These are phyloP conservation scores for Lactifluus rugatus DNA, from an alignment of 768 basidiomycete genomes.

Conservation along the genomic window DNA sequence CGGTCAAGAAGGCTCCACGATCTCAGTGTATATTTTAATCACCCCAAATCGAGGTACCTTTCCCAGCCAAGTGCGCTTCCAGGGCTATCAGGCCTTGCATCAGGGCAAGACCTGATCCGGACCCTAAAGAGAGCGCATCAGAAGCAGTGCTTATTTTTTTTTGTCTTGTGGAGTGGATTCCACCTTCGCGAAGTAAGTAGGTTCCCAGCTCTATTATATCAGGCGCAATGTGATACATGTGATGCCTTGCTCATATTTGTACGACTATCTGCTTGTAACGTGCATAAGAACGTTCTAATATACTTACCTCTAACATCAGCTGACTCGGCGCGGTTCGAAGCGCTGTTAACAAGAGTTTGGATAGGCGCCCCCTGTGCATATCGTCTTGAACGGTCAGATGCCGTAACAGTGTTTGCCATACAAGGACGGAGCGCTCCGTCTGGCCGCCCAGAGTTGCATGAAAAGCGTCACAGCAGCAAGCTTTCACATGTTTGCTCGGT, in stretches of 20 bases:
- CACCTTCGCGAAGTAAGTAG: neutral
- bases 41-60: neutral
- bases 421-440: neutral
- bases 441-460: neutral
- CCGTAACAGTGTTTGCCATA: neutral
- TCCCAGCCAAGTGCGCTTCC: neutral
- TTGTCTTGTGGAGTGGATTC: neutral
- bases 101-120: neutral
- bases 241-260: neutral
- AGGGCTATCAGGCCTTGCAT: neutral
- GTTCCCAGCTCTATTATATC: neutral
- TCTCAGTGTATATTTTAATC: too few relatives aligned
- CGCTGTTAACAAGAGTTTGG: neutral
- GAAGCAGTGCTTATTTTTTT: neutral
- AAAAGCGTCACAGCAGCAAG: neutral
- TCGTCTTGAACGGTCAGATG: neutral
- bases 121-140: neutral
- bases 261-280: neutral
- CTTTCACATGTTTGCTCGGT: constrained; percentile 4
- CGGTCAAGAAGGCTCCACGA: too few relatives aligned
- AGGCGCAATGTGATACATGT: too few relatives aligned
- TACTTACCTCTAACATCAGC: neutral
- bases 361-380: neutral
- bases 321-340: neutral
- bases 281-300: neutral